Conservation (phyloP, 2,329 filamentous ascomycete genomes). For the Diaporthe helianthi region DNA sequence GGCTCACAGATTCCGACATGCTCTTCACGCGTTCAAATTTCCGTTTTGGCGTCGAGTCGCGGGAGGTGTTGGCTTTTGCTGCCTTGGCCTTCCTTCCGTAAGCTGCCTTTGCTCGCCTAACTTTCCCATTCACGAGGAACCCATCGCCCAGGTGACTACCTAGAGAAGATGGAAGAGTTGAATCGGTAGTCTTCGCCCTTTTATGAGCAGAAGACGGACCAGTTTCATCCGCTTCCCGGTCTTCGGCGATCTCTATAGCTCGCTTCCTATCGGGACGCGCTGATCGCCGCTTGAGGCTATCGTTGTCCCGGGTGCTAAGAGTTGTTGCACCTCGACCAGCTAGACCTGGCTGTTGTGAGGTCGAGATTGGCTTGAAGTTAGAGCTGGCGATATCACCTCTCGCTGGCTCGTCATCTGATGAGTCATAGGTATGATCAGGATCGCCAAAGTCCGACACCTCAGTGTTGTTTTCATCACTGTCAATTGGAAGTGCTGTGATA, state of each 20-base stretch:
- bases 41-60: background rate
- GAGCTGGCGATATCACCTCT: conserved; percentile 45
- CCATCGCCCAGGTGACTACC: conserved; percentile 29
- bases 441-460: conserved; percentile 30
- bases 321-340: background rate
- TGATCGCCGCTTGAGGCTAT: background rate
- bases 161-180: background rate
- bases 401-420: conserved; percentile 37
- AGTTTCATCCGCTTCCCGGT: background rate
- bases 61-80: background rate
- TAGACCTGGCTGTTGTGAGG: conserved; percentile 20
- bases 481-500: conserved; percentile 38
- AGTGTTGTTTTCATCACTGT: conserved; percentile 40
- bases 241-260: conserved; percentile 1
- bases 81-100: conserved; percentile 22
- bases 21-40: background rate
- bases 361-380: conserved; percentile 39
- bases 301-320: background rate
- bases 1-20: conserved; percentile 25
- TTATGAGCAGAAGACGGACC: conserved; percentile 1
- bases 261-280: conserved; percentile 16
- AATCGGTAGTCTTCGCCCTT: background rate
- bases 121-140: background rate
- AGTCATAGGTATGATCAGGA: conserved; percentile 24
- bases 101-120: background rate